These are phyloP conservation scores for Plasmodium blacklocki DNA, from an alignment of 169 alveolate species.

Conservation along the genomic window DNA sequence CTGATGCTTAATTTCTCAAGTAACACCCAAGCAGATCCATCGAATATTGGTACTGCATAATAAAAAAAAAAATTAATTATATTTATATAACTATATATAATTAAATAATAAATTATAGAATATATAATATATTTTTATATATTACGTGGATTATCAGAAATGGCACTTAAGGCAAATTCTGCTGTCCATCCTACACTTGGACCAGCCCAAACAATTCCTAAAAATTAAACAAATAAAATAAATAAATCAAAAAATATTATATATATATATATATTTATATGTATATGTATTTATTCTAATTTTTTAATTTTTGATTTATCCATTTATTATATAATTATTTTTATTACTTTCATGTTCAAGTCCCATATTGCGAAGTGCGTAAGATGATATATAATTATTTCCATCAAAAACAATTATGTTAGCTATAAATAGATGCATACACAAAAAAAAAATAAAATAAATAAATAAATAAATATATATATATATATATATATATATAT, in stretches of 20 bases:
- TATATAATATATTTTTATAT: not conserved
- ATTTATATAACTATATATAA: not conserved
- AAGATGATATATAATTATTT: slow-evolving; percentile 39
- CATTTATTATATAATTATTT: no score
- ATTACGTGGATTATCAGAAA: slow-evolving; percentile 63
- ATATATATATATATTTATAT: not conserved
- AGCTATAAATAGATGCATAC: slow-evolving; percentile 2
- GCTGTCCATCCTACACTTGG: slow-evolving; percentile 41
- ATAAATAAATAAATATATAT: not conserved
- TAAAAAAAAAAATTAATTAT: slow-evolving; percentile 1
- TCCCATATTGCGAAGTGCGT: slow-evolving; percentile 54
- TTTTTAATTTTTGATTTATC: no score
- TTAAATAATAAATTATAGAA: not conserved
- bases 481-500: not conserved
- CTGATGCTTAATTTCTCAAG: slow-evolving; percentile 52
- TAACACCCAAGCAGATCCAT: slow-evolving; percentile 60
- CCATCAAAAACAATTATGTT: slow-evolving; percentile 55
- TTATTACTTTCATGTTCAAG: slow-evolving; percentile 36
- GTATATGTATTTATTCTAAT: no score
- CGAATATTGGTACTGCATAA: slow-evolving; percentile 55
- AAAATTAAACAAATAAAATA: not conserved
- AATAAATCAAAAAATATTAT: no score
- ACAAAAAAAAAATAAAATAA: not conserved
- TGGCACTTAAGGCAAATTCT: slow-evolving; percentile 41
- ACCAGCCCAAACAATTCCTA: slow-evolving; percentile 73